Conservation (phyloP, 257 asterid genomes). For the Solanum piurae region DNA sequence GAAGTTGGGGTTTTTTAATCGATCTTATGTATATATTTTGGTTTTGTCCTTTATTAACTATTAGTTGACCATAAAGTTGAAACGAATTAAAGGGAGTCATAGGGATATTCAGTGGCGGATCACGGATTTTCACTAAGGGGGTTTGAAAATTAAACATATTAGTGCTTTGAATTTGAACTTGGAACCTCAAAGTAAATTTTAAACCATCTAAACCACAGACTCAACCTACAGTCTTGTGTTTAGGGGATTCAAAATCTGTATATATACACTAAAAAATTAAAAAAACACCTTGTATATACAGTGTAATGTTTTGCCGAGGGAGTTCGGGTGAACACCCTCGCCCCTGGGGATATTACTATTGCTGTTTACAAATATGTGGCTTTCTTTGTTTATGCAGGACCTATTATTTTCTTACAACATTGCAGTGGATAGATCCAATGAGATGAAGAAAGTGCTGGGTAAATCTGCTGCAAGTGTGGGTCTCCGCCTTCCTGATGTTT, state of each 20-base stretch:
- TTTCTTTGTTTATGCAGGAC: slow-evolving; percentile 28
- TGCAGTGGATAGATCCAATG: slow-evolving; percentile 75
- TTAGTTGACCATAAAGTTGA: background rate
- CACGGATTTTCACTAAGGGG: background rate
- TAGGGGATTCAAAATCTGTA: background rate
- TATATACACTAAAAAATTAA: background rate
- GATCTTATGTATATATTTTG: background rate
- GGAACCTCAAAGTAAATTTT: background rate
- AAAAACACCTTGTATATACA: background rate
- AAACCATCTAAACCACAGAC: background rate
- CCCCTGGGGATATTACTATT: background rate
- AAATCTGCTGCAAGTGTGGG: slow-evolving; percentile 97
- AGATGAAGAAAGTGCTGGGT: slow-evolving; percentile 59
- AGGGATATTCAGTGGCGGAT: background rate
- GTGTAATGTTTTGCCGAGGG: background rate
- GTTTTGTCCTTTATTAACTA: background rate
- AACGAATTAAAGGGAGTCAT: background rate
- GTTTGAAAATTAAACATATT: background rate
- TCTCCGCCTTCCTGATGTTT: slow-evolving; percentile 72
- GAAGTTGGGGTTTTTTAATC: background rate
- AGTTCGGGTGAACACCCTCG: background rate
- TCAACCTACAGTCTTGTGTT: background rate
- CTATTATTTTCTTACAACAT: slow-evolving; percentile 79
- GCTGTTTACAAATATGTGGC: background rate
- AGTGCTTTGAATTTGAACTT: background rate